phyloP scores from a whole-genome alignment of 805 yeast genomes.

The Millerago galiae region DNA sequence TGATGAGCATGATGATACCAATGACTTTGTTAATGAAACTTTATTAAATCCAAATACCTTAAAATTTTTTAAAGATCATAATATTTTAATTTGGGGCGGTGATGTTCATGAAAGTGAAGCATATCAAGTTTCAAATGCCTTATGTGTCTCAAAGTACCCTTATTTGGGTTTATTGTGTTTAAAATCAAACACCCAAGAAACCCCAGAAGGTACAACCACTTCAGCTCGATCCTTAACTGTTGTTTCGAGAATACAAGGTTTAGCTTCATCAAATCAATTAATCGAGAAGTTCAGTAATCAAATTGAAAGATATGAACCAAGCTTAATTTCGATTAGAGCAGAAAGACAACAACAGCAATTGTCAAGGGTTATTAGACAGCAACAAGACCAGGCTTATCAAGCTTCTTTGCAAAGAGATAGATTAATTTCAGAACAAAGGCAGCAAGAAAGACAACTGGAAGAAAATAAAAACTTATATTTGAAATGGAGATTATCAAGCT shows the following conservation, averaged over 20 bases:
- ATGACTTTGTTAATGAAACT: conserved; percentile 45
- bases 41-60: conserved; percentile 46
- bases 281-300: conserved; percentile 39
- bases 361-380: conserved; percentile 51
- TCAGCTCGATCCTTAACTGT: conserved; percentile 53
- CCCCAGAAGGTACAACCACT: conserved; percentile 49
- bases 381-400: conserved; percentile 76
- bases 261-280: conserved; percentile 33
- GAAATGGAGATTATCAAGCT: conserved; percentile 37
- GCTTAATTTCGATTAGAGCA: conserved; percentile 50
- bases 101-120: conserved; percentile 78
- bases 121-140: conserved; percentile 70
- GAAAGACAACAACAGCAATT: conserved; percentile 58
- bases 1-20: conserved; percentile 59
- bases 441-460: conserved; percentile 18
- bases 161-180: conserved; percentile 71
- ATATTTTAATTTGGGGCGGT: conserved; percentile 81
- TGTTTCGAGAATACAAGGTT: conserved; percentile 59
- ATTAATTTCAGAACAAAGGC: conserved; percentile 38
- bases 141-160: conserved; percentile 73
- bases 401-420: conserved; percentile 65
- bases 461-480: conserved; percentile 36
- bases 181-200: conserved; percentile 45
- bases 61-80: conserved; percentile 39
- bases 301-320: conserved; percentile 54